Base-by-base conservation (phyloP, 2,329 filamentous ascomycete species). In the Colletotrichum lini region DNA sequence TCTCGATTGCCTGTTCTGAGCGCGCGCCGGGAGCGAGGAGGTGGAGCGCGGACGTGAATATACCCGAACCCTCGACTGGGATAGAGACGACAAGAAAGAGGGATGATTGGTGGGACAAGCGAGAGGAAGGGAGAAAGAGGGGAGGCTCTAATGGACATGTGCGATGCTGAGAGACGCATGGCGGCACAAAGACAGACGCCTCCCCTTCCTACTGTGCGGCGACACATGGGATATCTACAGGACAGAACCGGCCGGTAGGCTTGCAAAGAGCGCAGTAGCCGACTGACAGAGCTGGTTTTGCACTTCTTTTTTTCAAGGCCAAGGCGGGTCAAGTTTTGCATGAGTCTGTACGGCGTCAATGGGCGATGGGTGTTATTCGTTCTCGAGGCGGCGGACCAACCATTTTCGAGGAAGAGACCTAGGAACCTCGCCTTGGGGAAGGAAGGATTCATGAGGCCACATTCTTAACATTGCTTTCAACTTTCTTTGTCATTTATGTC, bases 1-100 rank as follows among this genome's bases (percentile, higher is more conserved):
- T 76, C 77, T 90, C 76, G 88, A 90, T 74, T 81, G 83, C 54
- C 77, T 90, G n/a, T 89, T 89, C 76, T 90, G 85, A 79, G 67
- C 42, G 52, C 26, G 30, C 57, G 49, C 12, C 38, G 38, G 23
- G 42, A 60, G 30, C 23, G 49, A 50, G 8, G 9, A 50, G 35
- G 12, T 15, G 30, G 38, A 57, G n/a, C 18, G 47, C 59, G 47
- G 38, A 62, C 4, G n/a, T 30, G 15, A 62, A 26, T 59, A 70
- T 72, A 72, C 70, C 69, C 68, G 35, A 50, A 21, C 57, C 53
- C n/a, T 16, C 30, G 21, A 12, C 40, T 40, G 45, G 35, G 45
- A 54, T 10, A 50, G 59, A 63, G 8, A 44, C 47, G 12, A 21
- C 35, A 9, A 30, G 30, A 18, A 52, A 42, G 30, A 59, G 26